A percentile compares a stretch with the other conserved stretches of the same genome.
These are phyloP conservation scores for Pistacia integerrima DNA, from an alignment of 345 rosid species.

Conservation along the genomic window DNA sequence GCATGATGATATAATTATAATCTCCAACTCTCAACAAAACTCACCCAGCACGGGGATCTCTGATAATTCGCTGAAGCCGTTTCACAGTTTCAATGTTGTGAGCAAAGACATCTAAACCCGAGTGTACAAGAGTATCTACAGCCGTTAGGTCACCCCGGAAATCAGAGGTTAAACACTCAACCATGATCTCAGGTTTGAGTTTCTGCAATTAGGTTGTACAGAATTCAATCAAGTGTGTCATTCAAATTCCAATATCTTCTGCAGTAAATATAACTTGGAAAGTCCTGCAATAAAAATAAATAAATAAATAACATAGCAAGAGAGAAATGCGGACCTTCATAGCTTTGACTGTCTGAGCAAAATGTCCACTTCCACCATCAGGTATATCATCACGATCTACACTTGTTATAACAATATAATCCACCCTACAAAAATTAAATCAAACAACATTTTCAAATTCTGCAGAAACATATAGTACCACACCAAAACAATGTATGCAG, in stretches of 20 bases:
- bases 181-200: conserved; percentile 90
- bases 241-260: conserved; percentile 2
- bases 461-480: not conserved
- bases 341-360: conserved; percentile 86
- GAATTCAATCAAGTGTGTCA: conserved; percentile 12
- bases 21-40: conserved; percentile 17
- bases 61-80: conserved; percentile 89
- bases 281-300: conserved; percentile 14
- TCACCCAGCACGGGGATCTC: conserved; percentile 99
- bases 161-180: conserved; percentile 97
- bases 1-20: not conserved
- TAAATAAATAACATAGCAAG: not conserved
- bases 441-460: not conserved
- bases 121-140: conserved; percentile 71
- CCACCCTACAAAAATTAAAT: conserved; percentile 59
- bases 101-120: conserved; percentile 95
- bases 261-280: not conserved
- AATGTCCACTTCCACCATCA: conserved; percentile 99
- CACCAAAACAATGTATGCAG: not conserved
- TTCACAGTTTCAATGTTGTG: conserved; percentile 95
- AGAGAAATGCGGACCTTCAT: conserved; percentile 64
- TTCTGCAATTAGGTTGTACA: conserved; percentile 45
- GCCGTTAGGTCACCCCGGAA: conserved; percentile 90
- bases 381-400: conserved; percentile 98
- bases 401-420: conserved; percentile 93